Evolutionary conservation across 805 yeast species (phyloP).

Genomic region (Cyberlindnera misumaiensis): DNA sequence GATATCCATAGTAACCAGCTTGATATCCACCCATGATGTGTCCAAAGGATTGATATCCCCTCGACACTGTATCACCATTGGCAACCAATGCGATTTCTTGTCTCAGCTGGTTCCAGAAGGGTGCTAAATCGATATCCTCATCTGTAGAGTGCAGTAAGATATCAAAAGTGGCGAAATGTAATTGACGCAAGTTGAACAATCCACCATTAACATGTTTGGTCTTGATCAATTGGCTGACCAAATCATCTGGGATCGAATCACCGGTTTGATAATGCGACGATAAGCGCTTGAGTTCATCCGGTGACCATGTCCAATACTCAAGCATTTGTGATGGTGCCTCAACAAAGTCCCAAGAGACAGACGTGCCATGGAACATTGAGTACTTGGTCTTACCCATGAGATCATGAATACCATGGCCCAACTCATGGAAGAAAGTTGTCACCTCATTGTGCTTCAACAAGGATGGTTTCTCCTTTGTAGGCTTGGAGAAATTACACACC

Average conservation of each 20-base stretch:
- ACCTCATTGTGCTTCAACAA: constrained; percentile 73
- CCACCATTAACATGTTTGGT: constrained; percentile 78
- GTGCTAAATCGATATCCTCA: constrained; percentile 38
- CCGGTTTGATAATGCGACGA: constrained; percentile 61
- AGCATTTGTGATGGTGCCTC: constrained; percentile 89
- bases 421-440: constrained; percentile 80
- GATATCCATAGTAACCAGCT: constrained; percentile 80
- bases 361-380: constrained; percentile 65
- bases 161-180: constrained; percentile 75
- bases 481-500: constrained; percentile 80
- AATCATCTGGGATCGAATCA: constrained; percentile 47
- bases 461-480: constrained; percentile 62
- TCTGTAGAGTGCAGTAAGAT: constrained; percentile 56
- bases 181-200: constrained; percentile 62
- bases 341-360: constrained; percentile 79
- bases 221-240: constrained; percentile 50
- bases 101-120: constrained; percentile 61
- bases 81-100: constrained; percentile 54
- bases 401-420: constrained; percentile 86
- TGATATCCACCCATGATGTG: constrained; percentile 79
- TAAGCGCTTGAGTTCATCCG: constrained; percentile 46
- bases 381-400: constrained; percentile 59
- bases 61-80: constrained; percentile 47
- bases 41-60: constrained; percentile 71
- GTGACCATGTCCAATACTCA: constrained; percentile 85